Conservation (phyloP, 257 asterid genomes). For the Jacaranda copaia region DNA sequence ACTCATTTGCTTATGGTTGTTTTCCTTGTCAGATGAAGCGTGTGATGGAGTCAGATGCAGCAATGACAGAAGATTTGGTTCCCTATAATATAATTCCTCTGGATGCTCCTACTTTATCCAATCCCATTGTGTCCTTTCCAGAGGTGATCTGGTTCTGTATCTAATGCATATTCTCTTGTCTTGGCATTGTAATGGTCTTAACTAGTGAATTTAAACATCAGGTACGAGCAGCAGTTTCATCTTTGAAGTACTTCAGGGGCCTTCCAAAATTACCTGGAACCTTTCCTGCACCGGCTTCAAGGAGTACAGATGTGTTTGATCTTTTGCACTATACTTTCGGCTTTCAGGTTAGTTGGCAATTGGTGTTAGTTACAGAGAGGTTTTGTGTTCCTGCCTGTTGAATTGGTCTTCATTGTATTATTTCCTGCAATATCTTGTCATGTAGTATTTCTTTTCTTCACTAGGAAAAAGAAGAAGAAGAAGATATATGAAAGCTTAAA, state of each 20-base stretch:
- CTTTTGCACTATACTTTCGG: slow-evolving; percentile 83
- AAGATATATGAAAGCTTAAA: not conserved
- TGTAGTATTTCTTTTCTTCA: not conserved
- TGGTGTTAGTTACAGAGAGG: slow-evolving; percentile 24
- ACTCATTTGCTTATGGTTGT: slow-evolving; percentile 36
- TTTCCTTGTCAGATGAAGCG: slow-evolving; percentile 75
- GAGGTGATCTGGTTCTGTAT: slow-evolving; percentile 65
- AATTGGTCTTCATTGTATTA: slow-evolving; percentile 17
- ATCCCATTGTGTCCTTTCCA: slow-evolving; percentile 69
- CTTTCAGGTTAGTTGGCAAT: slow-evolving; percentile 75
- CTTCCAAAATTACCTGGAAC: slow-evolving; percentile 82
- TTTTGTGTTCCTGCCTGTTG: slow-evolving; percentile 1
- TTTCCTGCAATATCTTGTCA: slow-evolving; percentile 22
- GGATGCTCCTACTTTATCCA: slow-evolving; percentile 80
- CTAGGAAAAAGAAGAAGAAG: not conserved
- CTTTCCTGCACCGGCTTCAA: slow-evolving; percentile 68
- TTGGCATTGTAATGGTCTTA: slow-evolving; percentile 27
- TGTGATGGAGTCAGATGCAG: slow-evolving; percentile 95
- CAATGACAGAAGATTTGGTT: slow-evolving; percentile 93
- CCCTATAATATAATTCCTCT: slow-evolving; percentile 92
- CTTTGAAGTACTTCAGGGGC: slow-evolving; percentile 78
- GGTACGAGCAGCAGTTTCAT: slow-evolving; percentile 87
- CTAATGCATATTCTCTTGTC: slow-evolving; percentile 1
- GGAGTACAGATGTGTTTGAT: slow-evolving; percentile 84
- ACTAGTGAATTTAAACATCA: slow-evolving; percentile 44